phyloP scores from a whole-genome alignment of 2,329 filamentous ascomycete species.

The Aspergillus latus region DNA sequence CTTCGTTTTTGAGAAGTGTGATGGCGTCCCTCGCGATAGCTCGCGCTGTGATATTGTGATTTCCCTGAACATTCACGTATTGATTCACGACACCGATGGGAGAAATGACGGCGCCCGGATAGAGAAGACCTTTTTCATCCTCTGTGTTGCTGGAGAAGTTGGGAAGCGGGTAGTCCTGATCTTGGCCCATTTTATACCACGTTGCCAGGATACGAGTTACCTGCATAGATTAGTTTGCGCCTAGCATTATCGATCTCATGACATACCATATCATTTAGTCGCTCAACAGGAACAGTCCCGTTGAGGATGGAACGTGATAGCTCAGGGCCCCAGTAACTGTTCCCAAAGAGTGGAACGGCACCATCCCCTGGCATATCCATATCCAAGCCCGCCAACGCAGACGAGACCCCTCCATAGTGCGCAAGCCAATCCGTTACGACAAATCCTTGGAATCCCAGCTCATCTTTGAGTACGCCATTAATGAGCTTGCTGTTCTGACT shows the following conservation, averaged over 20 bases:
- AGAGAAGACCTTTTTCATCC: slow-evolving; percentile 55
- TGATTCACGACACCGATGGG: slow-evolving; percentile 66
- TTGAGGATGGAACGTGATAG: slow-evolving; percentile 58
- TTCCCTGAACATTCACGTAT: slow-evolving; percentile 60
- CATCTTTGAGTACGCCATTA: slow-evolving; percentile 70
- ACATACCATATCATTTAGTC: slow-evolving; percentile 53
- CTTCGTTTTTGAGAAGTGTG: slow-evolving; percentile 63
- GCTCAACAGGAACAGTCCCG: slow-evolving; percentile 56
- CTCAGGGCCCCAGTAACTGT: slow-evolving; percentile 57
- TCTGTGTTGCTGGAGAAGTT: slow-evolving; percentile 63
- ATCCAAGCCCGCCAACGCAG: slow-evolving; percentile 63
- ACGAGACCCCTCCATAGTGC: slow-evolving; percentile 60
- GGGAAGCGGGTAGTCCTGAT: slow-evolving; percentile 55
- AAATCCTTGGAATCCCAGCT: slow-evolving; percentile 70
- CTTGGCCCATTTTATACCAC: slow-evolving; percentile 59
- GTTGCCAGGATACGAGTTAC: slow-evolving; percentile 58
- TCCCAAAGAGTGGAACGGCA: slow-evolving; percentile 52
- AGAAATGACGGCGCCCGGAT: slow-evolving; percentile 59
- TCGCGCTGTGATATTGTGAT: slow-evolving; percentile 53
- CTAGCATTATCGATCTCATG: neutral
- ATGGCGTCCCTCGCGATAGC: slow-evolving; percentile 57
- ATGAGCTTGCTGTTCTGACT: slow-evolving; percentile 68
- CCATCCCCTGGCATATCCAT: slow-evolving; percentile 69
- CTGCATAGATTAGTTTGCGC: slow-evolving; percentile 27
- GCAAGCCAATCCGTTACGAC: slow-evolving; percentile 71